These are phyloP conservation scores for Rhododendron molle DNA, from an alignment of 148 eudicot species.

Conservation along the genomic window DNA sequence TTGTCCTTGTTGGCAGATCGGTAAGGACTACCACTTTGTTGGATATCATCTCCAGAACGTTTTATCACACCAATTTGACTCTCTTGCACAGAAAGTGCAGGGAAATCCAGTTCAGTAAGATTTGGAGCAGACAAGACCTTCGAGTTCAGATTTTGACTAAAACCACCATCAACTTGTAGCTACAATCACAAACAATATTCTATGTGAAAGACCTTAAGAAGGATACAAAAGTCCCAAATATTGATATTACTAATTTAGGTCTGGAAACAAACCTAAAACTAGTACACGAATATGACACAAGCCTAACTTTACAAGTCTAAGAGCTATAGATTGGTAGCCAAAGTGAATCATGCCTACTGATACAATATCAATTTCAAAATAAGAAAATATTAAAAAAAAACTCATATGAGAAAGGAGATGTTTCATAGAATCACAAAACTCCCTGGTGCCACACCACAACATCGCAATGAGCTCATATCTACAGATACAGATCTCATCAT, in stretches of 20 bases:
- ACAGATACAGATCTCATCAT: background rate
- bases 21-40: constrained; percentile 46
- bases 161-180: constrained; percentile 90
- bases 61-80: constrained; percentile 45
- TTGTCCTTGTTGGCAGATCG: constrained; percentile 54
- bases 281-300: background rate
- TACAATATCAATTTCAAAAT: background rate
- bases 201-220: background rate
- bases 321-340: background rate
- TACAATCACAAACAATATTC: constrained; percentile 29
- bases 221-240: constrained; percentile 1
- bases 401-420: constrained; percentile 1
- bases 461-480: background rate
- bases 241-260: background rate
- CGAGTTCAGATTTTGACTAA: constrained; percentile 51
- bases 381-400: background rate
- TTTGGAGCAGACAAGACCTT: constrained; percentile 71
- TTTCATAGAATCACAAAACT: background rate
- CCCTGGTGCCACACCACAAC: background rate
- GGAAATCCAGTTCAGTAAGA: constrained; percentile 72
- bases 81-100: constrained; percentile 65
- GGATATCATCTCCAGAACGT: constrained; percentile 53
- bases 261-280: background rate
- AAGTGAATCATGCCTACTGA: constrained; percentile 2
- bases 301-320: background rate